Percentiles rank a stretch among this genome's conserved stretches.
These are phyloP conservation scores for Pseudognaphalium luteoalbum DNA, from an alignment of 129 eudicot species.

Conservation along the genomic window DNA sequence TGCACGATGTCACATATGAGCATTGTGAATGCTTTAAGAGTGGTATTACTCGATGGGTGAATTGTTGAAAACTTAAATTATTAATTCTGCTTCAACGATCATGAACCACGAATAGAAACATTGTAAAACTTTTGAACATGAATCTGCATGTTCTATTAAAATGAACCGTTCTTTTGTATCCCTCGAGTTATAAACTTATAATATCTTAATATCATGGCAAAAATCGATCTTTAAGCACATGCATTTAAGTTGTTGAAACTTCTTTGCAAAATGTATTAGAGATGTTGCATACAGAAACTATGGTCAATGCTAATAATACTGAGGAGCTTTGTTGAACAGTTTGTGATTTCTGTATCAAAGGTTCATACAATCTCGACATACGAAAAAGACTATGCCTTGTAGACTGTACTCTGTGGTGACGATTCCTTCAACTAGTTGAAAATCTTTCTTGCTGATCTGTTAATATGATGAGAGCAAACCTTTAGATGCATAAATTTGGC, in stretches of 20 bases:
- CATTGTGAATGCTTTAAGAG: too few species aligned
- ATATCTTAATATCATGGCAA: background rate
- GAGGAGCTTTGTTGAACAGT: background rate
- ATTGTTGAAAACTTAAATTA: too few species aligned
- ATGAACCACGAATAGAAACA: constrained; percentile 14
- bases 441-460: constrained; percentile 19
- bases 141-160: constrained; percentile 14
- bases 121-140: constrained; percentile 14
- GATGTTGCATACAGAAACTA: constrained; percentile 10
- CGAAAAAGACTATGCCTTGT: background rate
- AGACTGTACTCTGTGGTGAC: background rate
- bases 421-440: background rate
- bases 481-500: constrained; percentile 13
- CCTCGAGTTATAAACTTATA: background rate
- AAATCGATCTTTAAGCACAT: constrained; percentile 4
- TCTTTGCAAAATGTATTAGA: background rate
- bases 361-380: constrained; percentile 1
- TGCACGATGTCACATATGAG: too few species aligned
- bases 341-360: background rate
- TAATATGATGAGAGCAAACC: background rate
- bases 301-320: background rate
- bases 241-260: background rate
- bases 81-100: background rate
- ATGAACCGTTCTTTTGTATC: constrained; percentile 9
- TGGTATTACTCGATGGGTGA: too few species aligned